Percentiles rank a stretch among this genome's conserved stretches.
Conservation (phyloP, 2,329 filamentous ascomycete species). For the Penicillium italicum region DNA sequence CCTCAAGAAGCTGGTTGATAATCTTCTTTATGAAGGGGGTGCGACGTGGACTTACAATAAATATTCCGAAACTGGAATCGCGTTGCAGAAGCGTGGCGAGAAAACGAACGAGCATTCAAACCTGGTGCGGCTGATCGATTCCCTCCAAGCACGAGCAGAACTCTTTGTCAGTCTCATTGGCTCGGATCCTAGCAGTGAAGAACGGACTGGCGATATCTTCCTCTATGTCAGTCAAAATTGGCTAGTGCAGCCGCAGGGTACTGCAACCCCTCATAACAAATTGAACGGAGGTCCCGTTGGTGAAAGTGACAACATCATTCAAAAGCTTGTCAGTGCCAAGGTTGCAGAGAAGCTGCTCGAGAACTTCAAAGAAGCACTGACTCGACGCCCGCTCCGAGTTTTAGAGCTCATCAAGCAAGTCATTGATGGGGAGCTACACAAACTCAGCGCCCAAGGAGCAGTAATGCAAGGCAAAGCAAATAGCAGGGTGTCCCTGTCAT, state of each 20-base stretch:
- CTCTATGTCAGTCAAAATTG: conserved; percentile 42
- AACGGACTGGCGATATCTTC: conserved; percentile 41
- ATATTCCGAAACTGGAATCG: conserved; percentile 22
- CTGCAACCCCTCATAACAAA: conserved; percentile 6
- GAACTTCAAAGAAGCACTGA: conserved; percentile 43
- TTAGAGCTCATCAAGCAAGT: conserved; percentile 43
- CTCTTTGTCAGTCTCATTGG: conserved; percentile 36
- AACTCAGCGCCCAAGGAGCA: conserved; percentile 5
- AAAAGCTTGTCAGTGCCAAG: conserved; percentile 41
- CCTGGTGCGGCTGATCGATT: conserved; percentile 34
- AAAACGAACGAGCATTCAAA: conserved; percentile 20
- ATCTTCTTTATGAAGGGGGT: conserved; percentile 42
- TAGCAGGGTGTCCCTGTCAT: conserved; percentile 33
- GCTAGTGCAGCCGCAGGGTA: conserved; percentile 32
- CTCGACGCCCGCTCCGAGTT: conserved; percentile 39
- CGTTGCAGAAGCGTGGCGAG: conserved; percentile 26
- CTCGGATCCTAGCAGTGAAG: conserved; percentile 40
- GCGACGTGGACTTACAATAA: conserved; percentile 36
- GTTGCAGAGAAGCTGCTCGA: conserved; percentile 41
- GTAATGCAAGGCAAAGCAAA: conserved; percentile 4
- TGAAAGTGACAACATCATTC: conserved; percentile 29
- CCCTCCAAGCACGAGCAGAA: conserved; percentile 37
- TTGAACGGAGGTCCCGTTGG: conserved; percentile 19
- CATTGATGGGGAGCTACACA: conserved; percentile 36
- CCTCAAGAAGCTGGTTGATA: conserved; percentile 39